A percentile compares a stretch with the other conserved stretches of the same genome.
phyloP scores from a whole-genome alignment of 352 stramenopile genomes.

The Halophytophthora batemanensis region DNA sequence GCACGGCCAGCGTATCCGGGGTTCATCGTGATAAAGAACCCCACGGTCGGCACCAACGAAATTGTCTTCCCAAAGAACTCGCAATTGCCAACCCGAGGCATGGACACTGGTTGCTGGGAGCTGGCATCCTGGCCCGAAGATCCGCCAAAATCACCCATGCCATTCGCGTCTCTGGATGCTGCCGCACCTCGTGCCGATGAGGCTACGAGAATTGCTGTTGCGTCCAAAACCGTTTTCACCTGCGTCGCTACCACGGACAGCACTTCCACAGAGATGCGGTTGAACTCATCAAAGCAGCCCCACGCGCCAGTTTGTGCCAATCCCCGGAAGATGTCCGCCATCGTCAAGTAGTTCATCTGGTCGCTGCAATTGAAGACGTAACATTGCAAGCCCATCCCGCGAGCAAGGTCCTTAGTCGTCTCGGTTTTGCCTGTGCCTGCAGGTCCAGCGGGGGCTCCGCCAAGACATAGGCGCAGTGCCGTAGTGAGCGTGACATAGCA shows the following conservation, averaged over 20 bases:
- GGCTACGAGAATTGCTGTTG: slow-evolving; percentile 27
- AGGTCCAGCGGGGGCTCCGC: slow-evolving; percentile 71
- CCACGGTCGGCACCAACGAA: slow-evolving; percentile 76
- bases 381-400: slow-evolving; percentile 72
- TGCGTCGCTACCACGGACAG: slow-evolving; percentile 95
- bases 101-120: slow-evolving; percentile 26
- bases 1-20: slow-evolving; percentile 90
- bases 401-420: slow-evolving; percentile 80
- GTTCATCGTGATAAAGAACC: slow-evolving; percentile 96
- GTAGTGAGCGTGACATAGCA: slow-evolving; percentile 87
- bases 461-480: slow-evolving; percentile 71
- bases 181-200: slow-evolving; percentile 16
- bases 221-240: slow-evolving; percentile 97
- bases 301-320: slow-evolving; percentile 93
- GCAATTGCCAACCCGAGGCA: slow-evolving; percentile 59
- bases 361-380: slow-evolving; percentile 90
- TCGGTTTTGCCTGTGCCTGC: slow-evolving; percentile 87
- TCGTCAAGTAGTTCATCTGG: slow-evolving; percentile 95
- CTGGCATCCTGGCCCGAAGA: slow-evolving; percentile 15
- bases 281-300: slow-evolving; percentile 98
- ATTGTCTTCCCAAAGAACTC: slow-evolving; percentile 91
- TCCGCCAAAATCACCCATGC: slow-evolving; percentile 6
- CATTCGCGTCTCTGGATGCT: not conserved
- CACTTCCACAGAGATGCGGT: slow-evolving; percentile 96
- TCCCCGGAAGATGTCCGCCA: slow-evolving; percentile 95